phyloP scores from a whole-genome alignment of 306 rosid species.

The Corylus americana region DNA sequence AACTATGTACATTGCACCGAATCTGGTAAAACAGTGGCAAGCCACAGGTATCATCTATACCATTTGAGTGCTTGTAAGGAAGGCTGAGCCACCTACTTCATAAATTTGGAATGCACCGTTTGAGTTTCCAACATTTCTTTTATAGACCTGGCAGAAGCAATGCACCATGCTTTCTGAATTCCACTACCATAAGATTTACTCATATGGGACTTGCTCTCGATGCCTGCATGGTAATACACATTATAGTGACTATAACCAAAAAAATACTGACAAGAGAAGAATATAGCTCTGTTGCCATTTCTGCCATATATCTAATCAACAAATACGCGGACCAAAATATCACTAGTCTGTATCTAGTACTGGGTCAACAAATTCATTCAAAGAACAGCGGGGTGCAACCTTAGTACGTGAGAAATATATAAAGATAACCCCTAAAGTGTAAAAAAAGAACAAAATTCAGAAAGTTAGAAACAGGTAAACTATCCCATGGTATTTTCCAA shows the following conservation, averaged over 20 bases:
- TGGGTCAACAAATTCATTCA: background rate
- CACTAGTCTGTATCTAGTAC: background rate
- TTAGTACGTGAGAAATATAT: no score
- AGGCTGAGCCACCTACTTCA: background rate
- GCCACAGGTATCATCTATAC: background rate
- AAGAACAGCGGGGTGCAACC: no score
- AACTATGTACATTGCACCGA: background rate
- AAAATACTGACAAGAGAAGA: background rate
- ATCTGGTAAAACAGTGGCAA: background rate
- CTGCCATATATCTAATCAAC: background rate
- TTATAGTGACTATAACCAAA: background rate
- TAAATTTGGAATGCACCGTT: background rate
- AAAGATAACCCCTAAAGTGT: no score
- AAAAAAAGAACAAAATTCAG: no score
- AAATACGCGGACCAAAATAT: background rate
- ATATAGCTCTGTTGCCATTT: background rate
- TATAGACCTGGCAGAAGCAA: background rate
- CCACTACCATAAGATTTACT: background rate
- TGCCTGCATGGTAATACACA: constrained; percentile 38
- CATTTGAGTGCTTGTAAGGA: background rate
- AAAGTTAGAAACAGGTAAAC: no score
- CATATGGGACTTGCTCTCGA: constrained; percentile 55
- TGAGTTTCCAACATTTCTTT: background rate
- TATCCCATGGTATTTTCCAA: no score
- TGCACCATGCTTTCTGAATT: background rate